These are phyloP conservation scores for Castanea mollissima DNA, from an alignment of 306 rosid genomes.

Conservation along the genomic window DNA sequence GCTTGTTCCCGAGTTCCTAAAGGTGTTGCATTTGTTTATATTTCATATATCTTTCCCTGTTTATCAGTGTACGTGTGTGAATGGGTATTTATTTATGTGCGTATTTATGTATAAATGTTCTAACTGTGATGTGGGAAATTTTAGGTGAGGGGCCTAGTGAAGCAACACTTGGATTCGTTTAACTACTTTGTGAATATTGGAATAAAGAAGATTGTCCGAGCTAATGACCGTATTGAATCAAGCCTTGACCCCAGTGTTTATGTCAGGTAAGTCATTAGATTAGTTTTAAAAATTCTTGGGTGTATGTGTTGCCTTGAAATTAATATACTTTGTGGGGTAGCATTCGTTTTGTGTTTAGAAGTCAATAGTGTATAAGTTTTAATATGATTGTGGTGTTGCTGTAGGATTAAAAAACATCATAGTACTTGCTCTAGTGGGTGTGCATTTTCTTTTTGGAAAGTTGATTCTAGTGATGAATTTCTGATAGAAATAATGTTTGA, in stretches of 20 bases:
- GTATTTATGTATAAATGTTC: background rate
- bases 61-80: background rate
- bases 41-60: background rate
- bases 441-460: background rate
- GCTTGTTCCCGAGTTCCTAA: slow-evolving; percentile 83
- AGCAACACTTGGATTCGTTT: slow-evolving; percentile 91
- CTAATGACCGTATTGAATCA: slow-evolving; percentile 49
- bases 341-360: background rate
- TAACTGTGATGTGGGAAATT: background rate
- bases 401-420: too few species aligned
- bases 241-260: slow-evolving; percentile 42
- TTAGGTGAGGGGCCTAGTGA: slow-evolving; percentile 85
- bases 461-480: background rate
- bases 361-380: background rate
- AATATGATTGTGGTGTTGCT: too few species aligned
- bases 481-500: background rate
- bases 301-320: background rate
- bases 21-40: slow-evolving; percentile 33
- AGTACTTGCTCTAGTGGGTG: background rate
- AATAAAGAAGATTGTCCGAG: slow-evolving; percentile 73
- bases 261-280: slow-evolving; percentile 40
- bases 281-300: background rate
- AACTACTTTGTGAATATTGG: slow-evolving; percentile 71
- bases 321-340: background rate
- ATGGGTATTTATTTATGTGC: background rate